Evolutionary conservation across 495 filamentous ascomycete genomes (phyloP), one percentile per base, ranked within the genome.

Genomic region (Penicillium salamii): DNA sequence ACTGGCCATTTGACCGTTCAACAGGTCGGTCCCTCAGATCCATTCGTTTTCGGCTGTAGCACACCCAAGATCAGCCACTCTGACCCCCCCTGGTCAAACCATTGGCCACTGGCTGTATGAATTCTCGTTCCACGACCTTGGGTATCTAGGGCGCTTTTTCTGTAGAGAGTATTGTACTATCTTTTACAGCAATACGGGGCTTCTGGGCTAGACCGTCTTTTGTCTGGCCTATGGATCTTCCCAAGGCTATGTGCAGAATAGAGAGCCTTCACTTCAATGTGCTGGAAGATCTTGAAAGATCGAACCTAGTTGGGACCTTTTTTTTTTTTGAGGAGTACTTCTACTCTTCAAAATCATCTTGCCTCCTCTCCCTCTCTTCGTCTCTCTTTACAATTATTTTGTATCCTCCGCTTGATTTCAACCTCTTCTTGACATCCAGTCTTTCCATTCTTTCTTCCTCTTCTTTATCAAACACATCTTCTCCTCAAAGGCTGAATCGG

Each of bases 101-200:
- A 57, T 59, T 63, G 60, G 50, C 44, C 49, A 51, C 15, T 39
- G 35, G 39, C 26, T 54, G 41, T 57, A 57, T 60, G 53, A 42
- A 24, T 24, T 29, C 3, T 21, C 31, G 60, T 63, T 63, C 28
- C 57, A 63, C 60, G 49, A 42, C 44, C 32, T 37, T 49, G 35
- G 43, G 42, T 23, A 53, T 47, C 34, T 43, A 32, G 28, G 28
- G 38, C 33, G 32, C n/a, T n/a, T 48, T 43, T 45, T 20, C 21
- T 34, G 31, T 47, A 52, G 28, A 33, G 28, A 44, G 20, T 32
- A 32, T 32, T 32, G 29, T 32, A 32, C 12, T 32, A 13, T 32
- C 12, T 3, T 11, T 7, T 32, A 47, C 36, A 35, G 36, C 6
- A 47, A 26, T 26, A 26, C 23, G 49, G 26, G 13, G 12, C 32